Conservation (phyloP, 345 rosid species). For the Lepidium didymum region DNA sequence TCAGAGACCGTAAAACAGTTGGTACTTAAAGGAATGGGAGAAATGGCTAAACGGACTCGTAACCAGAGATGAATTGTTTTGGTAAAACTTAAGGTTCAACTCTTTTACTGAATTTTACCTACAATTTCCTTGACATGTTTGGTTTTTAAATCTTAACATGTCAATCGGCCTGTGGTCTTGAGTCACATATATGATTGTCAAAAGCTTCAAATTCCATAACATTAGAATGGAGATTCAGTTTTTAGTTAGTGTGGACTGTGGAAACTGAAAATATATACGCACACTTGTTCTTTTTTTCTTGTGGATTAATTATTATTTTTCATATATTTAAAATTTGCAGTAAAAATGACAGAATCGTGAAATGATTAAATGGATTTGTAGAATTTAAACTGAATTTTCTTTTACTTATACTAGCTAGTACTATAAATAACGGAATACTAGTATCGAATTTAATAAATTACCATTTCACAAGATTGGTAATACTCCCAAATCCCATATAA, state of each 20-base stretch:
- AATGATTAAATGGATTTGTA: background rate
- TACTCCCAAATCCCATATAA: background rate
- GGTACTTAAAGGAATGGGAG: no score
- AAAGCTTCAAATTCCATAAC: conserved; percentile 12
- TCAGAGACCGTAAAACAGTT: no score
- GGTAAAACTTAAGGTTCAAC: background rate
- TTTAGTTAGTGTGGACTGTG: no score
- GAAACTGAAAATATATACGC: background rate
- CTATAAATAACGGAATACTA: background rate
- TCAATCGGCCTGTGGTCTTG: background rate
- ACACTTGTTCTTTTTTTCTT: background rate
- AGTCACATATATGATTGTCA: background rate
- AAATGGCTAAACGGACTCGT: no score
- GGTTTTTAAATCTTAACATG: background rate
- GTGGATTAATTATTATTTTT: background rate
- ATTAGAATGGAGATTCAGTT: conserved; percentile 6
- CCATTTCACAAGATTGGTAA: background rate
- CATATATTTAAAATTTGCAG: no score
- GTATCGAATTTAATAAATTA: background rate
- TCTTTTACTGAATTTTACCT: background rate
- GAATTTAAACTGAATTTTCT: background rate
- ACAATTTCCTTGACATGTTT: background rate
- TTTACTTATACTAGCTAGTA: no score
- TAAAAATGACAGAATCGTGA: background rate
- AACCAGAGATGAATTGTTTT: no score